Evolutionary conservation across 2,329 filamentous ascomycete species (phyloP).

Genomic region (Pyricularia sp.): DNA sequence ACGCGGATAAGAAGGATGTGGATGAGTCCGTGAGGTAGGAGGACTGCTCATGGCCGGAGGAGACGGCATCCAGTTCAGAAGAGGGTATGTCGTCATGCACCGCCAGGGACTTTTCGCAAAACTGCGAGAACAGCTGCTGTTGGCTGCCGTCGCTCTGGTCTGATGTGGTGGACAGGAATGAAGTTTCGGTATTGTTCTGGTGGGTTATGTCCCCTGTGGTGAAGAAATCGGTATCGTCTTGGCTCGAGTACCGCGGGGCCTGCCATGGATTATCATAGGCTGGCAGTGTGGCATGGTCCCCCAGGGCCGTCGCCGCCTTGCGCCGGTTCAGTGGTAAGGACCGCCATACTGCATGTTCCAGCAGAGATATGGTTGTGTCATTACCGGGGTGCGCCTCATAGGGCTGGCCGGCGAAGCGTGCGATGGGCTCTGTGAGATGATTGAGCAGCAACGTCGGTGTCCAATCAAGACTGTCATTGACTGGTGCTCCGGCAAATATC

Average conservation of each 20-base stretch:
- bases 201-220: slow-evolving; percentile 27
- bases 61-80: slow-evolving; percentile 38
- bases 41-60: slow-evolving; percentile 12
- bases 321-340: slow-evolving; percentile 37
- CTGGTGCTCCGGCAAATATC: slow-evolving; percentile 47
- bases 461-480: slow-evolving; percentile 43
- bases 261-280: neutral
- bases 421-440: slow-evolving; percentile 30
- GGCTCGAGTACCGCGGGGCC: neutral
- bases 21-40: slow-evolving; percentile 23
- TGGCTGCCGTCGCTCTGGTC: neutral
- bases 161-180: slow-evolving; percentile 13
- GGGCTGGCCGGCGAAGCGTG: slow-evolving; percentile 23
- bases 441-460: slow-evolving; percentile 37
- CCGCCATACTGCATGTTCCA: slow-evolving; percentile 38
- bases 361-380: slow-evolving; percentile 10
- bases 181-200: slow-evolving; percentile 8
- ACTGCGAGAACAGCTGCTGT: slow-evolving; percentile 43
- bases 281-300: slow-evolving; percentile 40
- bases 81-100: slow-evolving; percentile 57
- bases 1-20: slow-evolving; percentile 28
- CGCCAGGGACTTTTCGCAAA: slow-evolving; percentile 70
- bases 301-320: slow-evolving; percentile 29
- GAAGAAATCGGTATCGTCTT: slow-evolving; percentile 33
- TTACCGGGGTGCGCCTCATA: neutral